Conservation (phyloP, 2,329 filamentous ascomycete species). For the Pseudocercospora macadamiae region DNA sequence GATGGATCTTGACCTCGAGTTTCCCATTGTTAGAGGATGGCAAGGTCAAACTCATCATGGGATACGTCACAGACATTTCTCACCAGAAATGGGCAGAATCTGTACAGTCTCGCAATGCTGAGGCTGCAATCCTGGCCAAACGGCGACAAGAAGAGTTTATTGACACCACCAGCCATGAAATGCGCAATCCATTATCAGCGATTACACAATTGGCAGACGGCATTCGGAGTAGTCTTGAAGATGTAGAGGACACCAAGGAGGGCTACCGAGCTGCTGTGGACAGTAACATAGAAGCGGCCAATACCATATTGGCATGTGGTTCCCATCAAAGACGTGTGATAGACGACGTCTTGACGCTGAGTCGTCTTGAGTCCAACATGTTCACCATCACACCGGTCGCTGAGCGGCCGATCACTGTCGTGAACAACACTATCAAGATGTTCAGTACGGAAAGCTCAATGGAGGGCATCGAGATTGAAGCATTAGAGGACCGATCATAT, state of each 20-base stretch:
- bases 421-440: conserved; percentile 42
- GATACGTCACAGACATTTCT: conserved; percentile 33
- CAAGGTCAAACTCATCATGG: conserved; percentile 25
- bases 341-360: conserved; percentile 51
- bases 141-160: conserved; percentile 32
- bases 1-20: conserved; percentile 24
- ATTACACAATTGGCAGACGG: conserved; percentile 49
- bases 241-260: not conserved
- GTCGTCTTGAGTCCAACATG: conserved; percentile 40
- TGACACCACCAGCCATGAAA: conserved; percentile 19
- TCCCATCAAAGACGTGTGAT: conserved; percentile 45
- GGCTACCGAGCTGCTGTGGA: conserved; percentile 11
- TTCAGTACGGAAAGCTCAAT: conserved; percentile 43
- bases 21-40: conserved; percentile 27
- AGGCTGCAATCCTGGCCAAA: conserved; percentile 28
- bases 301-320: conserved; percentile 37
- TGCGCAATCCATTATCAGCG: conserved; percentile 46
- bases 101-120: conserved; percentile 26
- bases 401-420: conserved; percentile 38
- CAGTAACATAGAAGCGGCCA: conserved; percentile 30
- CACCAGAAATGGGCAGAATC: conserved; percentile 37
- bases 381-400: conserved; percentile 43
- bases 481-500: conserved; percentile 13
- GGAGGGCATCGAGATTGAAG: conserved; percentile 35
- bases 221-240: conserved; percentile 32